Evolutionary conservation across 768 basidiomycete genomes (phyloP).

Genomic region (Collybia sordida): DNA sequence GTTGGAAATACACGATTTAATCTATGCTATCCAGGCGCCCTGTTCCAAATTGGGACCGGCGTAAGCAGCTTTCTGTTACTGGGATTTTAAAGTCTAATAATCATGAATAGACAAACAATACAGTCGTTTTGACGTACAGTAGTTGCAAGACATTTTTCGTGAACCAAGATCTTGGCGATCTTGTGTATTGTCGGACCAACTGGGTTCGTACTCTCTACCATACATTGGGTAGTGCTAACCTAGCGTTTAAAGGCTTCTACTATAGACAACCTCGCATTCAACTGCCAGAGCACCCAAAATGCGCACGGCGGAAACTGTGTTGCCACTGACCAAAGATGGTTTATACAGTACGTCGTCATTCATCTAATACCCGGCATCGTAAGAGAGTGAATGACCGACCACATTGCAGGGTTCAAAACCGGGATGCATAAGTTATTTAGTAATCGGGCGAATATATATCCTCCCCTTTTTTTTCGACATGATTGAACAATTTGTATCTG

Average conservation of each 20-base stretch:
- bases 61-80: background rate
- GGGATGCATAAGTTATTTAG: too few species aligned
- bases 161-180: background rate
- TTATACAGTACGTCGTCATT: constrained; percentile 40
- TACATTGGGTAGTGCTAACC: background rate
- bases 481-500: too few species aligned
- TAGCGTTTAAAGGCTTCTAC: background rate
- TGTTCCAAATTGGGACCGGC: constrained; percentile 1
- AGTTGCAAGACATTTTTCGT: constrained; percentile 2
- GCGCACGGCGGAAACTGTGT: constrained; percentile 49
- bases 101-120: background rate
- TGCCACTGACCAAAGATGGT: constrained; percentile 43
- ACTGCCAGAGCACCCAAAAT: constrained; percentile 30
- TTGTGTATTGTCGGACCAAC: constrained; percentile 1
- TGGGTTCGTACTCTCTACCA: background rate
- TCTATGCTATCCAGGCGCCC: background rate
- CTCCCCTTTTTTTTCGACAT: too few species aligned
- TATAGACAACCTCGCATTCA: background rate
- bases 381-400: too few species aligned
- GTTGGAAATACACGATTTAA: background rate
- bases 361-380: too few species aligned
- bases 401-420: too few species aligned
- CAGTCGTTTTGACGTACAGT: background rate
- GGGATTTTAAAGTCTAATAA: background rate
- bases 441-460: too few species aligned